phyloP scores from a whole-genome alignment of 2,329 filamentous ascomycete species.

The Ophiostoma ulmi region DNA sequence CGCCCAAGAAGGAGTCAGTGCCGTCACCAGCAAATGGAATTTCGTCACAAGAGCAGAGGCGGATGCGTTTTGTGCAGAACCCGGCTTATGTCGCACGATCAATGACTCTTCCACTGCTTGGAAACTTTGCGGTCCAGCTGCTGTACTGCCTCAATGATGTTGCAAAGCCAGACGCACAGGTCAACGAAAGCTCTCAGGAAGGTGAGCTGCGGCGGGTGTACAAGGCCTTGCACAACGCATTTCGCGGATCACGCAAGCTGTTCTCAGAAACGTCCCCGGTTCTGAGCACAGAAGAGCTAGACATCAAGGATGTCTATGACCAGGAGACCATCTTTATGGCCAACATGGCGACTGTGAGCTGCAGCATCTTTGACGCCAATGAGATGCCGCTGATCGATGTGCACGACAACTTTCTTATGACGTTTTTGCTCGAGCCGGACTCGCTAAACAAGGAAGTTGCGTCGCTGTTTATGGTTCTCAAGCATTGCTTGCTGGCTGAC shows the following conservation, averaged over 20 bases:
- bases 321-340: conserved; percentile 43
- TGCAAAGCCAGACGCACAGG: conserved; percentile 32
- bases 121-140: conserved; percentile 37
- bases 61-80: conserved; percentile 36
- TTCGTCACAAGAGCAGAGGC: conserved; percentile 30
- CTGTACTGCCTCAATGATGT: conserved; percentile 37
- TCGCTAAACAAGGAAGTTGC: conserved; percentile 41
- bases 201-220: conserved; percentile 37
- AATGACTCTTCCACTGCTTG: conserved; percentile 36
- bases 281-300: conserved; percentile 37
- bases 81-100: conserved; percentile 35
- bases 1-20: conserved; percentile 11
- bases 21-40: conserved; percentile 24
- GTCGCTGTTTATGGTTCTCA: conserved; percentile 44
- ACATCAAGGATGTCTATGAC: conserved; percentile 38
- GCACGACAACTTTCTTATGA: conserved; percentile 44
- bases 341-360: conserved; percentile 46
- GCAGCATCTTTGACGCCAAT: conserved; percentile 38
- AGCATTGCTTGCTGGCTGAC: conserved; percentile 34
- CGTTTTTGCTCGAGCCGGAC: conserved; percentile 38
- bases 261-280: conserved; percentile 35
- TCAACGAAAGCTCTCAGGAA: conserved; percentile 29
- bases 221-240: conserved; percentile 33
- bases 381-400: conserved; percentile 40
- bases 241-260: conserved; percentile 33